Percentiles rank a stretch among this genome's conserved stretches.
phyloP scores from a whole-genome alignment of 2,329 filamentous ascomycete species.

The Volutella citrinella region DNA sequence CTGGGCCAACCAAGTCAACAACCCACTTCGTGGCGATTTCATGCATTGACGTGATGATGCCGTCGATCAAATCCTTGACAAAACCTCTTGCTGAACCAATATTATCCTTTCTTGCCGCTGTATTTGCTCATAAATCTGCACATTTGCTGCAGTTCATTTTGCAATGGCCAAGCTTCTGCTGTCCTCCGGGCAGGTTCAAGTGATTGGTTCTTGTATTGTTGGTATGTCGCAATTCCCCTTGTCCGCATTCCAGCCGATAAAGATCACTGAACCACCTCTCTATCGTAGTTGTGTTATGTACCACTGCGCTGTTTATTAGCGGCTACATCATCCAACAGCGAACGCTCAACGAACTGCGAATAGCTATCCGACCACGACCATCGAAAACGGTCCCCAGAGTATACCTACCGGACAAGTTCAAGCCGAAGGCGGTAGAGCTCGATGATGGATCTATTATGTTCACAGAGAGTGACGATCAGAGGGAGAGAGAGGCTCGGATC shows the following conservation, averaged over 20 bases:
- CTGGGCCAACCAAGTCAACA: conserved; percentile 35
- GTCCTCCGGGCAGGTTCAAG: conserved; percentile 67
- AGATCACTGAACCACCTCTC: conserved; percentile 8
- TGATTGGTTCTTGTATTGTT: conserved; percentile 61
- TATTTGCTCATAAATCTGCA: no score
- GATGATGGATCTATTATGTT: conserved; percentile 44
- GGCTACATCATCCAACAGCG: conserved; percentile 87
- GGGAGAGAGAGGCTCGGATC: conserved; percentile 26
- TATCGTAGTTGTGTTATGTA: conserved; percentile 67
- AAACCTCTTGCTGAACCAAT: no score
- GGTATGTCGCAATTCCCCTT: conserved; percentile 44
- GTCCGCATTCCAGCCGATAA: conserved; percentile 15
- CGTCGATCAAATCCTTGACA: no score
- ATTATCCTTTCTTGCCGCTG: no score
- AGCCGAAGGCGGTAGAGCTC: conserved; percentile 42
- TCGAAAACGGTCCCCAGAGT: conserved; percentile 45
- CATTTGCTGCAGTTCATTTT: no score
- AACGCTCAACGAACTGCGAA: conserved; percentile 73
- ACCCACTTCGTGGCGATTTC: conserved; percentile 6
- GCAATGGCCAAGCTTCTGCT: conserved; percentile 55
- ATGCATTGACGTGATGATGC: no score
- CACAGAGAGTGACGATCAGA: conserved; percentile 33
- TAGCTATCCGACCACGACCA: conserved; percentile 56
- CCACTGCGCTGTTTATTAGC: conserved; percentile 77
- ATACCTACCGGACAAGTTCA: conserved; percentile 51